Percentiles rank a stretch among this genome's conserved stretches.
These are phyloP conservation scores for Sparassis latifolia DNA, from an alignment of 1,284 basidiomycete species.

Conservation along the genomic window DNA sequence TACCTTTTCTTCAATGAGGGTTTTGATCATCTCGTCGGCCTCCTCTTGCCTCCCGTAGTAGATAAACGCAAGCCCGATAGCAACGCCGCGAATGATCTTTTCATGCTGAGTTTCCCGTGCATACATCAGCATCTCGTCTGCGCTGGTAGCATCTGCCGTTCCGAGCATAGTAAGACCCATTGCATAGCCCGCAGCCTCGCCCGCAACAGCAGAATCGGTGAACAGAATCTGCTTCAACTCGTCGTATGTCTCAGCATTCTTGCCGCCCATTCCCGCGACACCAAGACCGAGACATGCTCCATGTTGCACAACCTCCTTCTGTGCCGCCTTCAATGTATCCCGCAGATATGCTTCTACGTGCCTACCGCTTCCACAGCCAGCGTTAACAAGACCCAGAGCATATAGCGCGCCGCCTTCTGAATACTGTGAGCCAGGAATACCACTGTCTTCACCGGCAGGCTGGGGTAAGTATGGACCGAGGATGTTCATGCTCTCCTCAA, in stretches of 20 bases:
- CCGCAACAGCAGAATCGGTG: constrained; percentile 89
- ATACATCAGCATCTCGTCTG: constrained; percentile 92
- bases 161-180: constrained; percentile 98
- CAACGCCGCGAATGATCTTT: constrained; percentile 94
- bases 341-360: constrained; percentile 71
- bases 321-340: constrained; percentile 67
- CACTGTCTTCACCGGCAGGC: constrained; percentile 58
- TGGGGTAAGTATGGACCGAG: constrained; percentile 91
- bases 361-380: constrained; percentile 71
- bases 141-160: constrained; percentile 69
- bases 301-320: constrained; percentile 87
- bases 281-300: constrained; percentile 93
- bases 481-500: constrained; percentile 86
- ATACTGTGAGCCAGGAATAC: constrained; percentile 71
- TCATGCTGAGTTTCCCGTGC: constrained; percentile 95
- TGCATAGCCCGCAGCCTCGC: constrained; percentile 90
- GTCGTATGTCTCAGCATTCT: constrained; percentile 84
- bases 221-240: constrained; percentile 85
- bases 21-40: constrained; percentile 74
- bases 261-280: constrained; percentile 88
- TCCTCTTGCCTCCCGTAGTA: constrained; percentile 89
- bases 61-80: constrained; percentile 85
- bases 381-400: constrained; percentile 91
- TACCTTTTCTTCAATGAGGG: constrained; percentile 82
- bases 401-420: constrained; percentile 92